These are phyloP conservation scores for Cutaneotrichosporon sp. DNA, from an alignment of 1,284 basidiomycete species.

Conservation along the genomic window DNA sequence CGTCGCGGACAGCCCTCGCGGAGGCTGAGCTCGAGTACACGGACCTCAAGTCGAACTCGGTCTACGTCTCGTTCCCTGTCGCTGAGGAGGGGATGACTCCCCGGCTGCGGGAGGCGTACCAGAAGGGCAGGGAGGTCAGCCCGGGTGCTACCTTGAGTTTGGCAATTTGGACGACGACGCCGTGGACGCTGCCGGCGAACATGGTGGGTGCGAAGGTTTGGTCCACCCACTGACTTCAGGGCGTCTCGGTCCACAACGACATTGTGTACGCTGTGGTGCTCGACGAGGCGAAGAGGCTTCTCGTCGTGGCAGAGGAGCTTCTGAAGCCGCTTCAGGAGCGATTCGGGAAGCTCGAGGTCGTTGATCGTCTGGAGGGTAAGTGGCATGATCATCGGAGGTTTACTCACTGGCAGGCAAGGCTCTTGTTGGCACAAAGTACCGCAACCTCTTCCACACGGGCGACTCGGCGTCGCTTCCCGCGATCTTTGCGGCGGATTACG, in stretches of 20 bases:
- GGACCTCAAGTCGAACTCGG: slow-evolving; percentile 84
- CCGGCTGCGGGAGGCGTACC: slow-evolving; percentile 31
- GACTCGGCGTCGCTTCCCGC: slow-evolving; percentile 58
- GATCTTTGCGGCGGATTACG: slow-evolving; percentile 63
- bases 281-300: slow-evolving; percentile 46
- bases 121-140: slow-evolving; percentile 13
- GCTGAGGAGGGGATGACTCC: slow-evolving; percentile 39
- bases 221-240: slow-evolving; percentile 59
- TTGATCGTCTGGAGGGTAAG: slow-evolving; percentile 61
- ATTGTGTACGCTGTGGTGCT: slow-evolving; percentile 70
- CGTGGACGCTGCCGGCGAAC: slow-evolving; percentile 95
- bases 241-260: slow-evolving; percentile 76
- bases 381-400: slow-evolving; percentile 2
- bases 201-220: slow-evolving; percentile 75
- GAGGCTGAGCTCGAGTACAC: slow-evolving; percentile 93
- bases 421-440: slow-evolving; percentile 68
- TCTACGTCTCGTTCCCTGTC: slow-evolving; percentile 78
- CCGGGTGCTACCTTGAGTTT: slow-evolving; percentile 56
- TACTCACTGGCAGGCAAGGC: slow-evolving; percentile 58
- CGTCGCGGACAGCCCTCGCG: slow-evolving; percentile 88
- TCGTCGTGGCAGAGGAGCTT: slow-evolving; percentile 73
- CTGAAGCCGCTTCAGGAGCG: slow-evolving; percentile 60
- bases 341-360: slow-evolving; percentile 59
- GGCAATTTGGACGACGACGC: slow-evolving; percentile 98
- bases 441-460: slow-evolving; percentile 63